A percentile compares a stretch with the other conserved stretches of the same genome.
Conservation (phyloP, 768 basidiomycete genomes). For the Omphalotus guepiniiformis region DNA sequence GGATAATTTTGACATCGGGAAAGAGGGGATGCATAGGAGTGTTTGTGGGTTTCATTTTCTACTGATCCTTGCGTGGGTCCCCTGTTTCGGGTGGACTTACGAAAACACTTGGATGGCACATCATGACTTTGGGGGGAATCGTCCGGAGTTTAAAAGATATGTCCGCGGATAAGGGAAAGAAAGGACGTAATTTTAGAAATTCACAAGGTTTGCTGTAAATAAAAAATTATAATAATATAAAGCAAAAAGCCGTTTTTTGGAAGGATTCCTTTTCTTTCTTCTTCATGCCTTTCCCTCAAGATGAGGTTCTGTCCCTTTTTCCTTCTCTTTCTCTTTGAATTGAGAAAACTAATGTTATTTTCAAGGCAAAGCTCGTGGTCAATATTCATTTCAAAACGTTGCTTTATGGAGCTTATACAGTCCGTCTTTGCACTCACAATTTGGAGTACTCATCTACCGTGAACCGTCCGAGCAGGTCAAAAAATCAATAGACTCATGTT, state of each 20-base stretch:
- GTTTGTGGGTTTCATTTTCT: slow-evolving; percentile 29
- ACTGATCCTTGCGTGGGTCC: slow-evolving; percentile 22
- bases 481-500: slow-evolving; percentile 26
- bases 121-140: slow-evolving; percentile 25
- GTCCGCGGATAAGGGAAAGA: too few species aligned
- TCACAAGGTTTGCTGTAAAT: too few species aligned
- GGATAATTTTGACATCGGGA: slow-evolving; percentile 32
- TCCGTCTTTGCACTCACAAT: slow-evolving; percentile 26
- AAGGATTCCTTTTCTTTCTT: too few species aligned
- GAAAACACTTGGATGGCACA: slow-evolving; percentile 34
- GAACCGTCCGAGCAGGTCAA: slow-evolving; percentile 20
- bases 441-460: slow-evolving; percentile 25
- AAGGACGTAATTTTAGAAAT: too few species aligned
- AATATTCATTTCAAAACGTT: slow-evolving; percentile 24
- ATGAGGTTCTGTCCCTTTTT: slow-evolving; percentile 10
- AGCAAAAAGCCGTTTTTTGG: too few species aligned
- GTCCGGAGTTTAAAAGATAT: too few species aligned
- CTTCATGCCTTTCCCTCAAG: slow-evolving; percentile 11
- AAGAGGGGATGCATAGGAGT: slow-evolving; percentile 35
- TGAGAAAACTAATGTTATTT: too few species aligned
- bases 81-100: slow-evolving; percentile 34
- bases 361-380: slow-evolving; percentile 22
- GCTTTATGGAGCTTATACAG: slow-evolving; percentile 25
- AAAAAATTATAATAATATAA: too few species aligned
- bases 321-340: too few species aligned